Evolutionary conservation across 352 stramenopile species (phyloP), one percentile per base, ranked within the genome.

Genomic region (Globisporangium takayamanum): DNA sequence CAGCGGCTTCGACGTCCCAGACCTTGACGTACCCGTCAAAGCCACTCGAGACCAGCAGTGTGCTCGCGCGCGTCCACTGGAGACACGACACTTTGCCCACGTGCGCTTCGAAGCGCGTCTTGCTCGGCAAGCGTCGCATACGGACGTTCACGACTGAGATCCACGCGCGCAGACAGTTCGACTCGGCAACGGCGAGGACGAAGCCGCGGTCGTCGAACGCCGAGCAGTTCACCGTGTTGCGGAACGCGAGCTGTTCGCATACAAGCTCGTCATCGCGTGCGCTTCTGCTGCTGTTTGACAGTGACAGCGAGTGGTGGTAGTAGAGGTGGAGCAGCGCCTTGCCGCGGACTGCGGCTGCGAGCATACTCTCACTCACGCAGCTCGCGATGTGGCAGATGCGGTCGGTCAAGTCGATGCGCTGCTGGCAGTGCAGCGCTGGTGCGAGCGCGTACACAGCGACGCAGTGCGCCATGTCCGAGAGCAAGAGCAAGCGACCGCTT

Each of bases 21-120:
- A 88, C n/a, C 51, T 84, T 85, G 28, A 88, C 60, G 62, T 88
- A 89, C 8, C 80, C 80, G 46, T 89, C 80, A 20, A 64, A 55
- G 5, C 80, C 77, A 30, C 65, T 73, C 14, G 77, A 79, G 49
- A 82, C 18, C 16, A 89, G 59, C 16, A 88, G 62, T 0, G 67
- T 66, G 39, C 69, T 68, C 4, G 11, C 52, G 10, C 39, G 63
- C 1, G 80, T 89, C 80, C 80, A 89, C 53, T 78, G 59, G 16
- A 89, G 60, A 1, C 55, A 59, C 10, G 76, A 74, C 3, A 89
- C 53, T 65, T 73, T 78, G 22, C 80, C 80, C 7, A 76, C 55
- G 45, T 89, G 80, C 4, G 77, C 80, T 45, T 69, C 53, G 50
- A 89, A 89, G 3, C 74, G 75, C 26, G 53, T 70, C 18, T 45